A percentile compares a stretch with the other conserved stretches of the same genome.
These are phyloP conservation scores for Zygotorulaspora chibaensis DNA, from an alignment of 805 yeast genomes.

Conservation along the genomic window DNA sequence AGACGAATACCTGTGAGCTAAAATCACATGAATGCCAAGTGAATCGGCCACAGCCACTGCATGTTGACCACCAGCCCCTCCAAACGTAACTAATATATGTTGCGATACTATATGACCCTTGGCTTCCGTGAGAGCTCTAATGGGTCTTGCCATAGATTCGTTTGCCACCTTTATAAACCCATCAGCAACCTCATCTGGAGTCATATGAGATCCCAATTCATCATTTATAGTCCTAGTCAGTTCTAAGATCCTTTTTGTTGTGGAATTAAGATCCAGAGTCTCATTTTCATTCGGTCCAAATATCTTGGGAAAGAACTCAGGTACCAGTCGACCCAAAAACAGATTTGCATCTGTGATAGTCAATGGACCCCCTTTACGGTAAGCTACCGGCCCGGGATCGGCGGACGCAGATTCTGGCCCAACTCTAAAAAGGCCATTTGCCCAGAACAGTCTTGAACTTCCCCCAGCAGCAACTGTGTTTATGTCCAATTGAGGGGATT, in stretches of 20 bases:
- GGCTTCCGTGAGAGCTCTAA: constrained; percentile 77
- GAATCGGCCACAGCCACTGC: constrained; percentile 70
- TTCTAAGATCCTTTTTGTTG: constrained; percentile 46
- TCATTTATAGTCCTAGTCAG: constrained; percentile 55
- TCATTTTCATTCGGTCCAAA: constrained; percentile 79
- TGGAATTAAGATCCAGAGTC: constrained; percentile 54
- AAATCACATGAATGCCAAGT: constrained; percentile 61
- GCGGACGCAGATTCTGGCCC: constrained; percentile 87
- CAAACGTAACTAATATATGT: constrained; percentile 76
- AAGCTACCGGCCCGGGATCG: constrained; percentile 87
- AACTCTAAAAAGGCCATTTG: constrained; percentile 70
- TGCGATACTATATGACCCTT: constrained; percentile 63
- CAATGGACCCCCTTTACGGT: constrained; percentile 77
- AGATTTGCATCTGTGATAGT: constrained; percentile 85
- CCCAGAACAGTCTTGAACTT: constrained; percentile 63
- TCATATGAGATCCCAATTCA: constrained; percentile 37
- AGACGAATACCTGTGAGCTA: constrained; percentile 77
- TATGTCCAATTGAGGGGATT: constrained; percentile 78
- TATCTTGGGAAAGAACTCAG: constrained; percentile 72
- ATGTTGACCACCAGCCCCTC: constrained; percentile 94
- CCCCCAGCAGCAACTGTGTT: constrained; percentile 86
- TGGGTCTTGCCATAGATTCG: constrained; percentile 87
- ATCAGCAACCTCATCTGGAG: constrained; percentile 65
- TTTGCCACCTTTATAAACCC: constrained; percentile 82
- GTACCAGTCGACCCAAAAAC: constrained; percentile 63